Conservation (phyloP, 192 early-diverging fungal species). For the Coemansia sp. region DNA sequence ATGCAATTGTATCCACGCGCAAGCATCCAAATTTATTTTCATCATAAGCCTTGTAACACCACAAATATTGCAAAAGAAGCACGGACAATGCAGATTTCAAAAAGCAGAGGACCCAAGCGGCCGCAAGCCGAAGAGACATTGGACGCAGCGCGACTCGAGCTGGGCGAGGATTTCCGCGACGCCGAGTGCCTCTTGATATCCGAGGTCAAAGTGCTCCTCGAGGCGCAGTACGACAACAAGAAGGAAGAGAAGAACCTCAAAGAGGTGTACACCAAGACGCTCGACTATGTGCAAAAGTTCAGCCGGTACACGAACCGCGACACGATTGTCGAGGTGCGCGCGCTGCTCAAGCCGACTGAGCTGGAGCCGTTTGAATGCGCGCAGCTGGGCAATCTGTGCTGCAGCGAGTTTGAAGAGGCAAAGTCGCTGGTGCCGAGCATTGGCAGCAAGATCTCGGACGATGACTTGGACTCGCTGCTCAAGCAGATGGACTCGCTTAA, state of each 20-base stretch:
- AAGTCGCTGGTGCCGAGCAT: slow-evolving; percentile 88
- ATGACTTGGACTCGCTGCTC: slow-evolving; percentile 70
- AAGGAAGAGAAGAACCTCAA: slow-evolving; percentile 54
- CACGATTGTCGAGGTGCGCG: slow-evolving; percentile 79
- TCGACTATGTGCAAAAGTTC: slow-evolving; percentile 84
- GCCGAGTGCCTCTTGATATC: slow-evolving; percentile 71
- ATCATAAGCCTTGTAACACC: background rate
- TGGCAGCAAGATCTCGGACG: slow-evolving; percentile 70
- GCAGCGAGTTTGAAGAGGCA: slow-evolving; percentile 88
- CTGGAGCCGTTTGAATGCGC: slow-evolving; percentile 83
- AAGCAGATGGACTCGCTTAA: slow-evolving; percentile 81
- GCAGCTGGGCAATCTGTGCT: slow-evolving; percentile 88
- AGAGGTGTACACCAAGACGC: slow-evolving; percentile 73
- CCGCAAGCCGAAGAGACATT: slow-evolving; percentile 30
- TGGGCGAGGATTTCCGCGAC: slow-evolving; percentile 63
- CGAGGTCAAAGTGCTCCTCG: slow-evolving; percentile 68
- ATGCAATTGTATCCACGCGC: no score
- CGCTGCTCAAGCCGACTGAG: slow-evolving; percentile 25
- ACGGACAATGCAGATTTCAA: background rate
- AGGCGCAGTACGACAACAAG: slow-evolving; percentile 60
- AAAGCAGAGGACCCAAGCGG: slow-evolving; percentile 9
- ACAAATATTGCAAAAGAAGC: background rate
- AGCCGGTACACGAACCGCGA: slow-evolving; percentile 82
- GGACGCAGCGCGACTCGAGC: slow-evolving; percentile 40
- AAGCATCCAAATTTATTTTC: background rate